phyloP scores from a whole-genome alignment of 164 flowering plant genomes.

The Platanus orientalis region DNA sequence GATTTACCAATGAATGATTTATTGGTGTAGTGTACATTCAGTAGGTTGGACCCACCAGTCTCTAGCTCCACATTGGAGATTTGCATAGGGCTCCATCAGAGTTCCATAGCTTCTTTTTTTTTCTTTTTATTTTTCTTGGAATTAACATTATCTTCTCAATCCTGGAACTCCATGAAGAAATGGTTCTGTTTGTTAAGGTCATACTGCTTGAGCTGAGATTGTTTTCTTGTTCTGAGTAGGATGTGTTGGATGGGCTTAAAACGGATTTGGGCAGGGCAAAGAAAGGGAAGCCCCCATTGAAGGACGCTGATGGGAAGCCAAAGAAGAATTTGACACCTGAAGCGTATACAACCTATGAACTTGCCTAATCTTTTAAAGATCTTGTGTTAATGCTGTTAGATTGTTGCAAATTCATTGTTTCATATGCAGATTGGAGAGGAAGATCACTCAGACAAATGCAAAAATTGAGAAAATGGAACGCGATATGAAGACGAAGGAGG shows the following conservation, averaged over 20 bases:
- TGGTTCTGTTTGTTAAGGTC: neutral
- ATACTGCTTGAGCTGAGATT: conserved; percentile 6
- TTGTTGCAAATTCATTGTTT: neutral
- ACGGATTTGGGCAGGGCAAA: conserved; percentile 73
- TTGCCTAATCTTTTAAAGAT: neutral
- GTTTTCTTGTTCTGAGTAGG: conserved; percentile 34
- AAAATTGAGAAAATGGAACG: conserved; percentile 83
- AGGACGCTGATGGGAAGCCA: conserved; percentile 68
- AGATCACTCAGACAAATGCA: conserved; percentile 59
- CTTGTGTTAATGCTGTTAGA: neutral
- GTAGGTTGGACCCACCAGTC: neutral
- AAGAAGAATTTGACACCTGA: conserved; percentile 79
- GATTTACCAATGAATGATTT: neutral
- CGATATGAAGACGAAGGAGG: conserved; percentile 76
- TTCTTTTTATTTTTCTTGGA: no score
- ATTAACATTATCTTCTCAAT: neutral
- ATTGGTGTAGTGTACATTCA: neutral
- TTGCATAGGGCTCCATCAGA: no score
- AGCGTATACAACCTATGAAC: conserved; percentile 42
- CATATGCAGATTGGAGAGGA: conserved; percentile 62
- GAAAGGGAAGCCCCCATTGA: conserved; percentile 93
- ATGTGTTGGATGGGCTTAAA: conserved; percentile 49
- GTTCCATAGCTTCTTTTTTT: no score
- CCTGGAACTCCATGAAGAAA: neutral
- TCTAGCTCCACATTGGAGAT: neutral